phyloP scores from a whole-genome alignment of 768 basidiomycete genomes.

The Tylopilus subfusipes region DNA sequence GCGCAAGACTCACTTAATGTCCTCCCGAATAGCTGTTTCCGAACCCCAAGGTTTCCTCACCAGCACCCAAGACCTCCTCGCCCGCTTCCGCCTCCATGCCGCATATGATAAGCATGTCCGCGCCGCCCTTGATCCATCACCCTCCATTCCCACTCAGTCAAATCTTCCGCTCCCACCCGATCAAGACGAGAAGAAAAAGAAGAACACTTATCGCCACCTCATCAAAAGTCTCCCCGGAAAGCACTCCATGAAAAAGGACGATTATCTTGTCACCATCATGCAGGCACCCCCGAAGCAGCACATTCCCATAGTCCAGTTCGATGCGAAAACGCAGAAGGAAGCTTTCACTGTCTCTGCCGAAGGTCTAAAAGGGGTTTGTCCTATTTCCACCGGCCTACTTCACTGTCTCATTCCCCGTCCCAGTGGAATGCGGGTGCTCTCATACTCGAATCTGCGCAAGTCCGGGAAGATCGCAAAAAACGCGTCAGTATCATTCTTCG shows the following conservation, averaged over 20 bases:
- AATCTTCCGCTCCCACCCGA: constrained; percentile 48
- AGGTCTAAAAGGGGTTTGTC: constrained; percentile 67
- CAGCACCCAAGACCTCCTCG: constrained; percentile 78
- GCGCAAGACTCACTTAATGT: constrained; percentile 11
- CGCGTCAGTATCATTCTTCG: constrained; percentile 46
- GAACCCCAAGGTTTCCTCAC: constrained; percentile 45
- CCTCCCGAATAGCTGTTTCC: constrained; percentile 26
- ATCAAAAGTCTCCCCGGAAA: constrained; percentile 77
- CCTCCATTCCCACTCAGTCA: constrained; percentile 31
- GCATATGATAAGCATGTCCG: constrained; percentile 84
- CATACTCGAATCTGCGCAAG: constrained; percentile 67
- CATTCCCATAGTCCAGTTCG: constrained; percentile 59
- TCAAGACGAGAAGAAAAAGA: constrained; percentile 64
- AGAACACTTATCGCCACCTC: constrained; percentile 73
- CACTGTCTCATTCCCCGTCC: constrained; percentile 8
- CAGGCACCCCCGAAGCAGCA: constrained; percentile 69
- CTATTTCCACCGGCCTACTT: constrained; percentile 11
- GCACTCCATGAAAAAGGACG: constrained; percentile 78
- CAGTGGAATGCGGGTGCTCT: constrained; percentile 68
- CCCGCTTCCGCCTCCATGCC: constrained; percentile 63
- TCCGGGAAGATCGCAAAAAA: constrained; percentile 73
- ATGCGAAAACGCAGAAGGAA: constrained; percentile 62
- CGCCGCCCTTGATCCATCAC: constrained; percentile 36
- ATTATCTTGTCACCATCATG: constrained; percentile 64
- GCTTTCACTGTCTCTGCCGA: constrained; percentile 72